Evolutionary conservation across 306 rosid genomes (phyloP), one percentile per base, ranked within the genome.

Genomic region (Coriaria nepalensis): DNA sequence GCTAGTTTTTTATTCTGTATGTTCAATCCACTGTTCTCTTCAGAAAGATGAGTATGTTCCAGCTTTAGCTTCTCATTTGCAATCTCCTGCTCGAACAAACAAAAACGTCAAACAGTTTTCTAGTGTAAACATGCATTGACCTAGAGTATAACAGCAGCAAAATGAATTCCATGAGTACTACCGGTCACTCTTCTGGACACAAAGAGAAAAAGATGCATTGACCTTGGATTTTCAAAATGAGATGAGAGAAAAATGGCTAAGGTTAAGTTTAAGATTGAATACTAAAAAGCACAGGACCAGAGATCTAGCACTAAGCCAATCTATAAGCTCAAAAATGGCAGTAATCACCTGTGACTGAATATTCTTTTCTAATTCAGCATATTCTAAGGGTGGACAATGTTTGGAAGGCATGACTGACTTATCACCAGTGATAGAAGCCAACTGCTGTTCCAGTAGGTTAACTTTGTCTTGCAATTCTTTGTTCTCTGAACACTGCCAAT

Each of bases 1-100:
- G 96, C 81, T 52, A 92, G 74, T 70, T 92, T 92, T 62, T 82
- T 94, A 68, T 92, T 92, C 75, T 92, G 99, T 42, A 92, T 96
- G 35, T 43, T 81, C 69, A 92, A 48, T 45, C 96, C 99, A 59
- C 99, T 92, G 61, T 78, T 92, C 60, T 92, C 96, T 67, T 92
- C 99, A 1, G 94, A 86, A 48, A 73, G 70, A 35, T 78, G 88
- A 66, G 85, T 94, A 40, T 80, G 87, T 61, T 78, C 94, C 68
- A 92, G 72, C 69, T 78, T 92, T 49, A 86, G 75, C 11, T 74
- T 86, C 66, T 92, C 99, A 72, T 92, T 80, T 71, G 82, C 96
- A 50, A 73, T 85, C 66, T 80, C 99, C 99, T 92, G 72, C 55
- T 43, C 47, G 40, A 40, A 48, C 40, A 53, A 53, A 51, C 40